Percentiles rank a stretch among this genome's conserved stretches.
These are phyloP conservation scores for Heterobasidion occidentale DNA, from an alignment of 1,284 basidiomycete genomes.

Conservation along the genomic window DNA sequence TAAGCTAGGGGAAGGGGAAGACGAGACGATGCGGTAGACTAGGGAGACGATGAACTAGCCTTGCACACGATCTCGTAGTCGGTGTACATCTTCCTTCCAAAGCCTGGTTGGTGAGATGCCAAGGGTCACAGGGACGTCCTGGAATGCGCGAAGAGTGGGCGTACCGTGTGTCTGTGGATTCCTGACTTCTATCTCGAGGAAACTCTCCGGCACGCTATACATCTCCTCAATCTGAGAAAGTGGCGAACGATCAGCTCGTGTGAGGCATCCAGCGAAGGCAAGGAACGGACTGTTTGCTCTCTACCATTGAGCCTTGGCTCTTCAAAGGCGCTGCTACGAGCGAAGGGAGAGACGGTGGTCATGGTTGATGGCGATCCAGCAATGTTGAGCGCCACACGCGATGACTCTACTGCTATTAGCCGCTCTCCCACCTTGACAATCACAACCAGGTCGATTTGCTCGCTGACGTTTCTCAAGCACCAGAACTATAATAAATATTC, in stretches of 20 bases:
- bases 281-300: conserved; percentile 69
- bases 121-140: not conserved
- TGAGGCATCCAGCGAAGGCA: conserved; percentile 4
- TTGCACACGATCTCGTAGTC: conserved; percentile 99
- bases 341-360: conserved; percentile 75
- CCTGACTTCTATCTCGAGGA: conserved; percentile 95
- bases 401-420: too few species aligned
- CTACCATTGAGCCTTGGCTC: conserved; percentile 61
- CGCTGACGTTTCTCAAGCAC: too few species aligned
- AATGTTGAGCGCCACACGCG: too few species aligned
- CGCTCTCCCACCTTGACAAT: too few species aligned
- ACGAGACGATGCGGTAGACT: not conserved
- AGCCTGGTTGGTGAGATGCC: conserved; percentile 41
- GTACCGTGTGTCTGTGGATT: conserved; percentile 95
- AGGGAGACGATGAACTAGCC: conserved; percentile 37
- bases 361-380: conserved; percentile 23
- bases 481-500: too few species aligned
- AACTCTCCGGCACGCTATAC: conserved; percentile 96
- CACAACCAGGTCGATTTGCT: too few species aligned
- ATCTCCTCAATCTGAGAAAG: conserved; percentile 86
- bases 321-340: conserved; percentile 65
- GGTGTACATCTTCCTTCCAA: conserved; percentile 97
- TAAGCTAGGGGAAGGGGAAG: not conserved
- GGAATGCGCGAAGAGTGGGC: conserved; percentile 14
- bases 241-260: not conserved